phyloP scores from a whole-genome alignment of 331 rosid genomes.

The Malus hybrid region DNA sequence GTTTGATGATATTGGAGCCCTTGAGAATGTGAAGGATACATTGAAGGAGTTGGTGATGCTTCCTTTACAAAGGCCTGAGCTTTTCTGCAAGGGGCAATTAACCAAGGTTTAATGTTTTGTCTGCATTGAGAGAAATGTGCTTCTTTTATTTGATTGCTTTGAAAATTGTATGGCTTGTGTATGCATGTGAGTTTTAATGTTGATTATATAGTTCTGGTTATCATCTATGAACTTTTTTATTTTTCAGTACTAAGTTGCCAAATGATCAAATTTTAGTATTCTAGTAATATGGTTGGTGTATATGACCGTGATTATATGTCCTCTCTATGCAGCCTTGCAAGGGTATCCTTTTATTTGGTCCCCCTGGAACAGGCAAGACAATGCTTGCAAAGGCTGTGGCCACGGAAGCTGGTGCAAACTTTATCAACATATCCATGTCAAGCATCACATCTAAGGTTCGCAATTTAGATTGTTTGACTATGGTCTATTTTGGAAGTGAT shows the following conservation, averaged over 20 bases:
- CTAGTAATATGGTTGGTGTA: not conserved
- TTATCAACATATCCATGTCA: slow-evolving; percentile 95
- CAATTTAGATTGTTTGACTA: slow-evolving; percentile 1
- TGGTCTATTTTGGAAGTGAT: not conserved
- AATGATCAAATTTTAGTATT: not conserved
- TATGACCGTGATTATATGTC: not conserved
- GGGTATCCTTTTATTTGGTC: slow-evolving; percentile 83
- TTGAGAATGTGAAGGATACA: slow-evolving; percentile 91
- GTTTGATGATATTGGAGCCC: slow-evolving; percentile 92
- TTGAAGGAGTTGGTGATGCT: slow-evolving; percentile 92
- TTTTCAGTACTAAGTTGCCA: not conserved
- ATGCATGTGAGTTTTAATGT: not conserved
- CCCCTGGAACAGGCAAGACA: slow-evolving; percentile 97
- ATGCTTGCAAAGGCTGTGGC: slow-evolving; percentile 99
- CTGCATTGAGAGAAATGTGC: not conserved
- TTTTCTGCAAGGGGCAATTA: slow-evolving; percentile 91
- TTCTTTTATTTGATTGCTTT: not conserved
- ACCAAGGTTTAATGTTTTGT: slow-evolving; percentile 50
- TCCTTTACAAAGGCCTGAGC: slow-evolving; percentile 90
- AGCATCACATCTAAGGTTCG: slow-evolving; percentile 90
- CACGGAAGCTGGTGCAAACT: slow-evolving; percentile 96
- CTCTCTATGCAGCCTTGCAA: slow-evolving; percentile 72
- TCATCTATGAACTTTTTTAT: not conserved
- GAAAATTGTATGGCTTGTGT: not conserved
- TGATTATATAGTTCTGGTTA: not conserved